Percentiles rank a stretch among this genome's conserved stretches.
phyloP scores from a whole-genome alignment of 2,329 filamentous ascomycete genomes.

The Ophiostoma piceae region DNA sequence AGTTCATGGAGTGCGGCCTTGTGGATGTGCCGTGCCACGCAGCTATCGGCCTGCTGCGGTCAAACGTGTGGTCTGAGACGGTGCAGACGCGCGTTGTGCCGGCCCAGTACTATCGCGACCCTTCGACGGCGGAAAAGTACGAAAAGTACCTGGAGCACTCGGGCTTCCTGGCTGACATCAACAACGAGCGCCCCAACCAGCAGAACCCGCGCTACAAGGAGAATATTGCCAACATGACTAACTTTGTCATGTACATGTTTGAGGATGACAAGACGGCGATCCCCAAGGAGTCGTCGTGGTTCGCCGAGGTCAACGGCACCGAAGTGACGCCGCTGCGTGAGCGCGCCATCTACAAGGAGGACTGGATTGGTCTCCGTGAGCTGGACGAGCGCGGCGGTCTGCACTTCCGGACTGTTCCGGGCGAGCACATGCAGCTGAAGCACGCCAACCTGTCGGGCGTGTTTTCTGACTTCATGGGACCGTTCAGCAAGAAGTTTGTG shows the following conservation, averaged over 20 bases:
- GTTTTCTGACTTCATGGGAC: conserved; percentile 64
- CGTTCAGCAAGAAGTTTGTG: conserved; percentile 38
- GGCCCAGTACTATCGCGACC: conserved; percentile 88
- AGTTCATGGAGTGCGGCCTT: conserved; percentile 68
- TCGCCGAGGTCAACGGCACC: conserved; percentile 74
- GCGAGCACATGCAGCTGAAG: conserved; percentile 76
- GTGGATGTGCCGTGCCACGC: conserved; percentile 76
- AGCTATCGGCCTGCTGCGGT: conserved; percentile 70
- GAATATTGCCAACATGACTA: conserved; percentile 64
- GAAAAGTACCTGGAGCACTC: conserved; percentile 71
- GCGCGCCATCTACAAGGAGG: conserved; percentile 72
- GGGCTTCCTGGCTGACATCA: conserved; percentile 91
- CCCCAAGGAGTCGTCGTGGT: conserved; percentile 88
- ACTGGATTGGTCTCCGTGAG: conserved; percentile 82
- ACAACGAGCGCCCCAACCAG: conserved; percentile 68
- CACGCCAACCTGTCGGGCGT: conserved; percentile 60
- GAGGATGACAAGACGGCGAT: conserved; percentile 78
- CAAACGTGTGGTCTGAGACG: conserved; percentile 72
- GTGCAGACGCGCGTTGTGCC: conserved; percentile 80
- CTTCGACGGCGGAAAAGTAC: conserved; percentile 56
- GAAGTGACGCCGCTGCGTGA: conserved; percentile 63
- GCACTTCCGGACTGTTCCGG: conserved; percentile 66
- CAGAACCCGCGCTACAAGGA: conserved; percentile 72
- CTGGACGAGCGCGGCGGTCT: conserved; percentile 76
- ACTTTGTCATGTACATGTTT: conserved; percentile 87